These are phyloP conservation scores for Pachysandra terminalis DNA, from an alignment of 164 flowering plant genomes.

Conservation along the genomic window DNA sequence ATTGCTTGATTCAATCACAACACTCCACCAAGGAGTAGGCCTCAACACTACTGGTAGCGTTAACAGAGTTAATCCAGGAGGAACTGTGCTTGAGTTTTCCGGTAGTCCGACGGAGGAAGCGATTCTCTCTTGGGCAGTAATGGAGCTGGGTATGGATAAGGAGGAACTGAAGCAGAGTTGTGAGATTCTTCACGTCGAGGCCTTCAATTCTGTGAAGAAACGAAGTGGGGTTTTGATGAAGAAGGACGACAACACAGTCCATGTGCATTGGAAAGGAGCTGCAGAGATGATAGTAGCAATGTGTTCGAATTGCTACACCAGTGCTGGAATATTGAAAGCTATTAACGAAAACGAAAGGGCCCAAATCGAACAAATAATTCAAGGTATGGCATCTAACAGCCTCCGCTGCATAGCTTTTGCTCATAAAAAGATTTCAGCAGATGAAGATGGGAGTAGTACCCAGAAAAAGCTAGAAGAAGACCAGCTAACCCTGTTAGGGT, in stretches of 20 bases:
- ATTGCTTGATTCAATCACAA: slow-evolving; percentile 13
- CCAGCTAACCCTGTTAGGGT: slow-evolving; percentile 26
- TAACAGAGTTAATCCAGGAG: slow-evolving; percentile 20
- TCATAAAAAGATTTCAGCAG: slow-evolving; percentile 8
- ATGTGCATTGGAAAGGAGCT: background rate
- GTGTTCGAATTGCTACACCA: background rate
- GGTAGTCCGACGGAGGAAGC: background rate
- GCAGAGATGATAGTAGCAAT: background rate
- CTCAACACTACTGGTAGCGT: slow-evolving; percentile 51
- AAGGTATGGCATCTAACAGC: slow-evolving; percentile 33
- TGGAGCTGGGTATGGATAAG: background rate
- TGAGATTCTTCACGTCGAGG: background rate
- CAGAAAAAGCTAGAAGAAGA: slow-evolving; percentile 15
- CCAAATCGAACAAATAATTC: slow-evolving; percentile 19
- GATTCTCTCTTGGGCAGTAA: background rate
- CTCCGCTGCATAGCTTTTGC: slow-evolving; percentile 40
- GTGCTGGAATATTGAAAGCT: slow-evolving; percentile 8
- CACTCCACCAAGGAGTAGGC: slow-evolving; percentile 44
- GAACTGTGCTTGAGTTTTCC: slow-evolving; percentile 20
- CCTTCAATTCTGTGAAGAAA: background rate
- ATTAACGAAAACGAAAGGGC: slow-evolving; percentile 16
- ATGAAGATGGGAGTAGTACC: background rate
- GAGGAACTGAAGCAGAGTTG: background rate
- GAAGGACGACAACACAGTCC: background rate
- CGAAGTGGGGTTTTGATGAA: background rate